phyloP scores from a whole-genome alignment of 192 early-diverging fungal species.

The Coemansia sp. region DNA sequence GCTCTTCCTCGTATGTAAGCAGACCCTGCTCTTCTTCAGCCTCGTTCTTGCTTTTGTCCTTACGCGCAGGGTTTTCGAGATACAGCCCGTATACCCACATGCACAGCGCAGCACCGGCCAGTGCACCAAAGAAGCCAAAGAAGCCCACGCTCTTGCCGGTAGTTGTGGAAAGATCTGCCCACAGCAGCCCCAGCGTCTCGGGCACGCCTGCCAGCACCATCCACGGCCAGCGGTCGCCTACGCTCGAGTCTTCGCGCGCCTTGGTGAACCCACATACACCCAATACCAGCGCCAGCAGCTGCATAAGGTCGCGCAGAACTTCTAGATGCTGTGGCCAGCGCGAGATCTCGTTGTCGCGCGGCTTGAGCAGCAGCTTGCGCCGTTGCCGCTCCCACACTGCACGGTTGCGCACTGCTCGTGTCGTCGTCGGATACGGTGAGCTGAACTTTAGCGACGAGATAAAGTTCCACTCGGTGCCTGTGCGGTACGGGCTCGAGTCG shows the following conservation, averaged over 20 bases:
- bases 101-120: slow-evolving; percentile 15
- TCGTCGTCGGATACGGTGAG: slow-evolving; percentile 43
- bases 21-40: slow-evolving; percentile 8
- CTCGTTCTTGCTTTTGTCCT: neutral
- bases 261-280: slow-evolving; percentile 34
- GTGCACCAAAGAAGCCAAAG: slow-evolving; percentile 37
- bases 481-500: slow-evolving; percentile 41
- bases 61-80: slow-evolving; percentile 13
- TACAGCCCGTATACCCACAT: slow-evolving; percentile 48
- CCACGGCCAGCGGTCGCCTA: slow-evolving; percentile 44
- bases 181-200: slow-evolving; percentile 42
- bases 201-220: slow-evolving; percentile 40
- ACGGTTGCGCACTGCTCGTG: slow-evolving; percentile 21
- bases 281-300: slow-evolving; percentile 41
- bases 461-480: slow-evolving; percentile 54
- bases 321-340: slow-evolving; percentile 45
- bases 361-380: slow-evolving; percentile 24
- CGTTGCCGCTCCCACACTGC: slow-evolving; percentile 17
- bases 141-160: slow-evolving; percentile 49
- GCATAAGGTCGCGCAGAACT: slow-evolving; percentile 45
- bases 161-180: slow-evolving; percentile 50
- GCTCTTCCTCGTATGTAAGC: slow-evolving; percentile 43
- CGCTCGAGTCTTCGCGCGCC: slow-evolving; percentile 30
- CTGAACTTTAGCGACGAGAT: slow-evolving; percentile 43
- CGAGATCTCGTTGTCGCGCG: slow-evolving; percentile 28